Evolutionary conservation across 2,329 filamentous ascomycete species (phyloP).

Genomic region (Calonectria pseudoreteaudii): DNA sequence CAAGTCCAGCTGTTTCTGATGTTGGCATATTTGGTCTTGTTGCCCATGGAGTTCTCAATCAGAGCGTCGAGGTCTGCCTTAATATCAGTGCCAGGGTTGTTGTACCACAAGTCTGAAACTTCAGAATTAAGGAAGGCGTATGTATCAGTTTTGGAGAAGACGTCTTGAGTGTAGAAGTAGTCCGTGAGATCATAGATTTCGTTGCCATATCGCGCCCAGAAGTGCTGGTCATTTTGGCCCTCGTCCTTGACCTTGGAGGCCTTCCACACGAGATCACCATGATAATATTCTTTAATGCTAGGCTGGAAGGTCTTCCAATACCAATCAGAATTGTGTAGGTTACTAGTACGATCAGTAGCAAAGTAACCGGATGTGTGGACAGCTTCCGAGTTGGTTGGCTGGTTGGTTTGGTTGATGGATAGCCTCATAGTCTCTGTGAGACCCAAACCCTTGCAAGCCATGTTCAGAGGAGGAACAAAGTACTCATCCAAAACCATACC

Average conservation of each 20-base stretch:
- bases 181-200: slow-evolving; percentile 90
- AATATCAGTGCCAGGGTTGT: slow-evolving; percentile 85
- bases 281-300: slow-evolving; percentile 85
- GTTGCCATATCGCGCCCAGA: slow-evolving; percentile 83
- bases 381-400: slow-evolving; percentile 59
- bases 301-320: slow-evolving; percentile 81
- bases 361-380: slow-evolving; percentile 77
- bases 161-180: slow-evolving; percentile 83
- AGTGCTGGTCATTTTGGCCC: slow-evolving; percentile 74
- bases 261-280: slow-evolving; percentile 85
- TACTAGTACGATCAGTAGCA: slow-evolving; percentile 66
- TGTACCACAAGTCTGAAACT: slow-evolving; percentile 75
- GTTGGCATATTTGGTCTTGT: slow-evolving; percentile 60
- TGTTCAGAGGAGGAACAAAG: slow-evolving; percentile 81
- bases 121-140: slow-evolving; percentile 81
- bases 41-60: slow-evolving; percentile 60
- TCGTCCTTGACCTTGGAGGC: slow-evolving; percentile 69
- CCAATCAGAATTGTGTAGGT: slow-evolving; percentile 76
- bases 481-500: slow-evolving; percentile 86
- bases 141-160: slow-evolving; percentile 62
- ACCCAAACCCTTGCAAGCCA: slow-evolving; percentile 81
- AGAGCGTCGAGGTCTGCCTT: slow-evolving; percentile 72
- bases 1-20: slow-evolving; percentile 80
- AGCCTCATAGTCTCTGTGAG: slow-evolving; percentile 67
- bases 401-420: slow-evolving; percentile 72